Base-by-base conservation (phyloP, 345 rosid species). In the Murraya koenigii region DNA sequence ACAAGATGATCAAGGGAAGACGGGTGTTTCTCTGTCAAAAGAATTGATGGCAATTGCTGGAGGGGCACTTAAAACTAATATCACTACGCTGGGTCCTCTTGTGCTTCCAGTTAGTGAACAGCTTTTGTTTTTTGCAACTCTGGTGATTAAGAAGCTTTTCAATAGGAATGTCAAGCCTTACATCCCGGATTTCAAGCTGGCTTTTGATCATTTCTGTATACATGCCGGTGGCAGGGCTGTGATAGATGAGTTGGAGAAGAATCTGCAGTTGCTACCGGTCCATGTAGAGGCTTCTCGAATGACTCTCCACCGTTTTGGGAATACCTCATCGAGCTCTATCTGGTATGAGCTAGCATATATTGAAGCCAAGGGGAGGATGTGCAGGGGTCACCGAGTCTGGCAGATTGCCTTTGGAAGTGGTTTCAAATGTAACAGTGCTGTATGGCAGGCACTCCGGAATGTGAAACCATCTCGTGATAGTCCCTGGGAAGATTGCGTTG, bases 1-100 rank as follows among this genome's bases (percentile, higher is more conserved):
- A 80, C 91, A 91, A 54, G 95, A 91, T 65, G 93, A 79, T 75
- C 80, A 25, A 7, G 95, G 93, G 0, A 88, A 88, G 82, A 82
- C 81, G 1, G 95, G 95, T 11, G 95, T 90, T 73, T 82, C 92
- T 2, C 49, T 91, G 39, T 88, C 95, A 0, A 89, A 89, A 75
- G 93, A 88, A 69, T 72, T 91, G 75, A 91, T 90, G 85, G 86
- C 70, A 23, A 90, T 91, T 80, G 95, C 95, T 2, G 95, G 95
- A 52, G 86, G 82, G 35, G 87, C 95, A 2, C 83, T 91, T 13
- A 88, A 86, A 82, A 82, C 87, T 44, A 88, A 88, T 23, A 86
- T 88, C 64, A 88, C 91, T 4, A 86, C 91, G 0, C 69, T 88
- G 63, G 91, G 91, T 69, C 91, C 91, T 56, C 60, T 88, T 47